Percentiles rank a stretch among this genome's conserved stretches.
Conservation (phyloP, 371 early-diverging fungal species). For the Parasitella parasitica region DNA sequence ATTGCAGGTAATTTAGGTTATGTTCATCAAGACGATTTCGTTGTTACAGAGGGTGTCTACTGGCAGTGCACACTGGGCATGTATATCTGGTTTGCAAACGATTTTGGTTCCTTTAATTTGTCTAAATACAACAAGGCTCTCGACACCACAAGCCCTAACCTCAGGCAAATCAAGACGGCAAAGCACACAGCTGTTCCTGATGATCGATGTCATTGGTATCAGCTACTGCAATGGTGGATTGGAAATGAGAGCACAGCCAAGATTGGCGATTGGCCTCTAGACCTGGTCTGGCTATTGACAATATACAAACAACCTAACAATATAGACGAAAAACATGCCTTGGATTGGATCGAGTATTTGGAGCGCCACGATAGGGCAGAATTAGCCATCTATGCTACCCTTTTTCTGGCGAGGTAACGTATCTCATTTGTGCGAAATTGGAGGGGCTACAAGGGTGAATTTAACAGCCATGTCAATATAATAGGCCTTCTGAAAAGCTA, state of each 20-base stretch:
- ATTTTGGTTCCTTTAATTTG: neutral
- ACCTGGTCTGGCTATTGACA: constrained; percentile 13
- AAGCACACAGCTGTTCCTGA: constrained; percentile 8
- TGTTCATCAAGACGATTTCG: neutral
- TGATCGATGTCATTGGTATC: constrained; percentile 19
- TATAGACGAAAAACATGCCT: neutral
- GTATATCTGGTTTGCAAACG: constrained; percentile 18
- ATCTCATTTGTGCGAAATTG: no score
- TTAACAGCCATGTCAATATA: no score
- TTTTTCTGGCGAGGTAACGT: constrained; percentile 9
- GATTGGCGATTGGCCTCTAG: constrained; percentile 15
- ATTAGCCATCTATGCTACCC: constrained; percentile 14
- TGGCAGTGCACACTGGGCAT: constrained; percentile 22
- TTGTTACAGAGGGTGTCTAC: constrained; percentile 1
- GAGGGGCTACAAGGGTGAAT: neutral
- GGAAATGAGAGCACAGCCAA: constrained; percentile 2
- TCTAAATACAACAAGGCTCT: neutral
- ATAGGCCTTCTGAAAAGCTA: neutral
- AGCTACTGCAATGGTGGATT: constrained; percentile 14
- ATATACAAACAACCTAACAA: constrained; percentile 2
- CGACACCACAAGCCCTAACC: neutral
- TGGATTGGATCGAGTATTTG: constrained; percentile 14
- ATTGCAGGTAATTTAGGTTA: constrained; percentile 10
- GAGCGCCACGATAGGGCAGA: constrained; percentile 10
- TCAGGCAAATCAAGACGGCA: neutral